A percentile compares a stretch with the other conserved stretches of the same genome.
phyloP scores from a whole-genome alignment of 768 basidiomycete genomes.

The Lactarius indigo region DNA sequence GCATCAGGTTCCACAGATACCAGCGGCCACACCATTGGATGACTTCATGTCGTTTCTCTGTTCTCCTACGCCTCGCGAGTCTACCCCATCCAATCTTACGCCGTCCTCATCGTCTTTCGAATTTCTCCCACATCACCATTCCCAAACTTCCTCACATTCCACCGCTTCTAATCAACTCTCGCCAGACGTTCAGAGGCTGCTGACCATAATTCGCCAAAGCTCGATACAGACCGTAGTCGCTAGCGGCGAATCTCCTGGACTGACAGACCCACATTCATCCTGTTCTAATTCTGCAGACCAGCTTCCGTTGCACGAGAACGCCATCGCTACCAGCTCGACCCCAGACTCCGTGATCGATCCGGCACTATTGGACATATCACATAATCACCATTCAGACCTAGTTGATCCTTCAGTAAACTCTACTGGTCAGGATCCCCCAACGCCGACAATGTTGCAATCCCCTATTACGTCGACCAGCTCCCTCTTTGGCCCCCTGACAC shows the following conservation, averaged over 20 bases:
- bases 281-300: constrained; percentile 20
- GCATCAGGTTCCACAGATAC: constrained; percentile 3
- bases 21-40: constrained; percentile 33
- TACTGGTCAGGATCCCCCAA: constrained; percentile 22
- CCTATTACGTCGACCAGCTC: constrained; percentile 24
- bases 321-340: background rate
- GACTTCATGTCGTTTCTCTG: constrained; percentile 33
- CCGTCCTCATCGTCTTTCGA: background rate
- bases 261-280: constrained; percentile 52
- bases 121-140: background rate
- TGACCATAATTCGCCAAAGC: background rate
- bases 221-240: background rate
- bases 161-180: constrained; percentile 5
- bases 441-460: constrained; percentile 24
- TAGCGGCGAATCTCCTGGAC: constrained; percentile 35
- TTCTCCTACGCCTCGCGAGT: constrained; percentile 7
- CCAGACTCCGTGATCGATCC: constrained; percentile 27
- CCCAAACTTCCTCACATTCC: constrained; percentile 6
- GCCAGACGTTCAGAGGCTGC: constrained; percentile 13
- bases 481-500: constrained; percentile 32
- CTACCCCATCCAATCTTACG: background rate
- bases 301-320: background rate
- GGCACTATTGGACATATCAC: constrained; percentile 13
- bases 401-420: constrained; percentile 12
- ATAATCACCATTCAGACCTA: constrained; percentile 6